Base-by-base conservation (phyloP, 2,329 filamentous ascomycete genomes). In the Ophiocordyceps robertsii region DNA sequence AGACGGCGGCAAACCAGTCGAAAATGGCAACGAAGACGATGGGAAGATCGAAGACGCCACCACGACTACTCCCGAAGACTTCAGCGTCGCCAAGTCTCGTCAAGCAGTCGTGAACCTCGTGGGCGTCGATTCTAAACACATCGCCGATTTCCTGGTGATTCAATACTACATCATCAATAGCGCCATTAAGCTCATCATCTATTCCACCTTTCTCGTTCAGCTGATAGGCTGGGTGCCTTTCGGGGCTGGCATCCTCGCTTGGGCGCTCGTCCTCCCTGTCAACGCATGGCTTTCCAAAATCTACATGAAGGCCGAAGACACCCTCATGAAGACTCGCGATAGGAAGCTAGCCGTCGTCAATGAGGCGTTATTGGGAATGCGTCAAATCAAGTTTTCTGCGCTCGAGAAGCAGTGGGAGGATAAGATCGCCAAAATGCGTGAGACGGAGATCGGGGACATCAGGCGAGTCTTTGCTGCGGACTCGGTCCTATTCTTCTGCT, bases 361-460 rank as follows among this genome's bases (percentile, higher is more conserved):
- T 1, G 84, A 92, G 58, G 82, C 81, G 0, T 63, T 92, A 1
- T 75, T 84, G 51, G 84, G 84, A 8, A 89, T 90, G 48, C 75
- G 84, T 1, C 85, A 92, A 58, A 86, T 92, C 63, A 92, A 92
- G 54, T 88, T 90, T 51, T 83, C 83, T 0, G 84, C 84, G 1
- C 62, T 87, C 2, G 85, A 90, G 57, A 63, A 67, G 17, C 76
- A 84, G 50, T 90, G 85, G 84, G 77, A 87, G 56, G 67, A 70
- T 14, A 82, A 80, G 46, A 84, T 92, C 36, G 48, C 55, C 60
- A 70, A 47, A 59, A 71, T 47, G 74, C 70, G 85, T 53, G 72
- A 79, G 37, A 73, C 70, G 38, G 85, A 90, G 56, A 68, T 90
- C 10, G 59, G 62, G 6, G 75, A 75, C 19, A 70, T 85, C 31